These are phyloP conservation scores for Chrysophaeum taylorii DNA, from an alignment of 352 stramenopile genomes.

Conservation along the genomic window DNA sequence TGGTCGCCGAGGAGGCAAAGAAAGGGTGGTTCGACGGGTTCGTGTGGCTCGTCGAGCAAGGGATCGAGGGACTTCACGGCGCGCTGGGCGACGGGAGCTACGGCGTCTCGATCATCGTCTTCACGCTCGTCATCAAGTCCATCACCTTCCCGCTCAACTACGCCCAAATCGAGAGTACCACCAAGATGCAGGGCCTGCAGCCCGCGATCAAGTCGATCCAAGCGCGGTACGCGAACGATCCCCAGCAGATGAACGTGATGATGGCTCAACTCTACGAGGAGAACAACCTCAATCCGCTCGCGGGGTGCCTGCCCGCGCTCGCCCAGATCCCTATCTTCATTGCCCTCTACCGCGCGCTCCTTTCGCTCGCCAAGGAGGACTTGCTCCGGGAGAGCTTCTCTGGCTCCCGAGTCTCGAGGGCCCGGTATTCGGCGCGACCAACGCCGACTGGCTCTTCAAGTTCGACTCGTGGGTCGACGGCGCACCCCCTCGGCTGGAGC, in stretches of 20 bases:
- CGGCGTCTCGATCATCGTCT: constrained; percentile 61
- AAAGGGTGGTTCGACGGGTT: constrained; percentile 53
- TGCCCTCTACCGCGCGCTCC: constrained; percentile 60
- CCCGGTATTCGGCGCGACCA: constrained; percentile 35
- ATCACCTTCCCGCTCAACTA: constrained; percentile 65
- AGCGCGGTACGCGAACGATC: constrained; percentile 64
- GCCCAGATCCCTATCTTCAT: constrained; percentile 67
- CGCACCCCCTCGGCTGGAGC: constrained; percentile 50
- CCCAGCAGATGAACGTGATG: constrained; percentile 53
- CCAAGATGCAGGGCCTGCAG: constrained; percentile 67
- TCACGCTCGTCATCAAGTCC: constrained; percentile 64
- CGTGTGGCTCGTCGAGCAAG: constrained; percentile 40
- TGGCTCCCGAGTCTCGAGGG: constrained; percentile 66
- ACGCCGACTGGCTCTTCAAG: constrained; percentile 19
- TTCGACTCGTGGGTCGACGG: constrained; percentile 19
- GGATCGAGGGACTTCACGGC: constrained; percentile 27
- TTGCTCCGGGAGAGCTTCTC: constrained; percentile 61
- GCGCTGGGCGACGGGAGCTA: constrained; percentile 28
- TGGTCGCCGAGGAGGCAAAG: constrained; percentile 18
- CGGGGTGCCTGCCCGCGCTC: constrained; percentile 59
- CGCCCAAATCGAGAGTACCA: constrained; percentile 58
- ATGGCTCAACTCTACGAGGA: constrained; percentile 37
- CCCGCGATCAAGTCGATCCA: constrained; percentile 59
- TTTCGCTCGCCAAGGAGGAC: constrained; percentile 51
- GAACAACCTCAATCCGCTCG: constrained; percentile 66